These are phyloP conservation scores for Garcia nutans DNA, from an alignment of 345 rosid genomes.

Conservation along the genomic window DNA sequence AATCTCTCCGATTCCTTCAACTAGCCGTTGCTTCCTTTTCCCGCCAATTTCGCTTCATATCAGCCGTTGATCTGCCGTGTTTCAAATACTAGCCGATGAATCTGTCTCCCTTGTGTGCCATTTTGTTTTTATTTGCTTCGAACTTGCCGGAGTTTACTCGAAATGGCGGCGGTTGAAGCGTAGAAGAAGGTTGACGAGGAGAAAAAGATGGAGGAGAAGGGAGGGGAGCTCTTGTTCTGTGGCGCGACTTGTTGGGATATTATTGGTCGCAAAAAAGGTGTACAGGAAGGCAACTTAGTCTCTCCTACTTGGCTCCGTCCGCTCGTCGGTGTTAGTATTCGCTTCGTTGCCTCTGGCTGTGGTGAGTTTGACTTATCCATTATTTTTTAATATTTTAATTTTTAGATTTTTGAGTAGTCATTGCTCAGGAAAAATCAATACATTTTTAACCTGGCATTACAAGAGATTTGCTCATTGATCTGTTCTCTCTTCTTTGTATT, in stretches of 20 bases:
- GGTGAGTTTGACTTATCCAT: conserved; percentile 39
- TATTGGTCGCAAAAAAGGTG: conserved; percentile 63
- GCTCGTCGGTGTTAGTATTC: conserved; percentile 68
- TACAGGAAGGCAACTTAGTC: conserved; percentile 66
- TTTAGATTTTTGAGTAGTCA: background rate
- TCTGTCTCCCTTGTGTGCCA: conserved; percentile 19
- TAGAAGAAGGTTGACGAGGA: conserved; percentile 48
- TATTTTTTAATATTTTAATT: background rate
- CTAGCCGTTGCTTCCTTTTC: conserved; percentile 58
- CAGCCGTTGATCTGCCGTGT: conserved; percentile 26
- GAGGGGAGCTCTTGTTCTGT: conserved; percentile 92
- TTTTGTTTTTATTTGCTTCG: background rate
- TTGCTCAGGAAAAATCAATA: background rate
- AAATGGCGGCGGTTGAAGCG: conserved; percentile 55
- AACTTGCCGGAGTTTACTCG: conserved; percentile 8
- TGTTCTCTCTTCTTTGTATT: background rate
- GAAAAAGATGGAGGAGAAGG: conserved; percentile 50
- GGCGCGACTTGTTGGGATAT: conserved; percentile 82
- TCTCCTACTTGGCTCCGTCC: conserved; percentile 94
- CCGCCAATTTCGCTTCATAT: conserved; percentile 56
- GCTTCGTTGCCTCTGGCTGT: conserved; percentile 83
- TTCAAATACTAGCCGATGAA: conserved; percentile 53
- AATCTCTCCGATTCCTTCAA: conserved; percentile 32
- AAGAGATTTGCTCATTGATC: background rate
- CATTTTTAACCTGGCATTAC: background rate